Conservation (phyloP, 2,329 filamentous ascomycete species). For the Claviceps pazoutovae region DNA sequence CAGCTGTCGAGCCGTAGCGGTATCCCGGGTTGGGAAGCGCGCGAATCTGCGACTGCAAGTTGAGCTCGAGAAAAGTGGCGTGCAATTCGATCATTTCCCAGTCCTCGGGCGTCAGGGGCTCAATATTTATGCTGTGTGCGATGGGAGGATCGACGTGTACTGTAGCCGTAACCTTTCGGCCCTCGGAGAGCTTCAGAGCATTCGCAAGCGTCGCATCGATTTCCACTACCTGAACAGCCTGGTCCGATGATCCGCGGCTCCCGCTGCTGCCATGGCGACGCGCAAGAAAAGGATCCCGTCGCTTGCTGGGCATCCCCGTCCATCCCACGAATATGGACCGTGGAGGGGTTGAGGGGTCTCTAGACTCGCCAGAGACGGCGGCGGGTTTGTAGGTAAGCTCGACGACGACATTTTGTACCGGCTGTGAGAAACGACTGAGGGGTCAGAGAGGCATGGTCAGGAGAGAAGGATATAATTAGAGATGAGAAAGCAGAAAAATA, state of each 20-base stretch:
- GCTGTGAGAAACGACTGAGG: slow-evolving; percentile 31
- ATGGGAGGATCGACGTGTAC: slow-evolving; percentile 84
- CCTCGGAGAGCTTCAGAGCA: slow-evolving; percentile 63
- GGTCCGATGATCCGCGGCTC: slow-evolving; percentile 49
- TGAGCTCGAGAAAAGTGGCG: slow-evolving; percentile 87
- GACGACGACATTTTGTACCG: slow-evolving; percentile 90
- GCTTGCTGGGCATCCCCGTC: slow-evolving; percentile 95
- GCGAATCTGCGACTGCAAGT: slow-evolving; percentile 83
- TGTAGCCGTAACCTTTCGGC: slow-evolving; percentile 57
- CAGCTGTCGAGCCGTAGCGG: slow-evolving; percentile 32
- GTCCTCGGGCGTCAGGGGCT: slow-evolving; percentile 85
- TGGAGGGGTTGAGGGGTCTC: slow-evolving; percentile 32
- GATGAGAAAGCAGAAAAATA: slow-evolving; percentile 7
- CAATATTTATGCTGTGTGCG: slow-evolving; percentile 91
- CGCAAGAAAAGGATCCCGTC: slow-evolving; percentile 59
- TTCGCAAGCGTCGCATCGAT: slow-evolving; percentile 75
- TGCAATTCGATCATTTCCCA: slow-evolving; percentile 99
- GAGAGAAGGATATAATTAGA: neutral
- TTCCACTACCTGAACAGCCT: slow-evolving; percentile 67
- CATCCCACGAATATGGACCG: slow-evolving; percentile 80
- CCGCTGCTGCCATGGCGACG: slow-evolving; percentile 58
- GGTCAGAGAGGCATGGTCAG: neutral
- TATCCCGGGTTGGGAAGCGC: slow-evolving; percentile 78
- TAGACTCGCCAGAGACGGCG: slow-evolving; percentile 24
- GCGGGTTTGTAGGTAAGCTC: slow-evolving; percentile 60